Base-by-base conservation (phyloP, 106 monocot genomes). In the Amphibolis antarctica region DNA sequence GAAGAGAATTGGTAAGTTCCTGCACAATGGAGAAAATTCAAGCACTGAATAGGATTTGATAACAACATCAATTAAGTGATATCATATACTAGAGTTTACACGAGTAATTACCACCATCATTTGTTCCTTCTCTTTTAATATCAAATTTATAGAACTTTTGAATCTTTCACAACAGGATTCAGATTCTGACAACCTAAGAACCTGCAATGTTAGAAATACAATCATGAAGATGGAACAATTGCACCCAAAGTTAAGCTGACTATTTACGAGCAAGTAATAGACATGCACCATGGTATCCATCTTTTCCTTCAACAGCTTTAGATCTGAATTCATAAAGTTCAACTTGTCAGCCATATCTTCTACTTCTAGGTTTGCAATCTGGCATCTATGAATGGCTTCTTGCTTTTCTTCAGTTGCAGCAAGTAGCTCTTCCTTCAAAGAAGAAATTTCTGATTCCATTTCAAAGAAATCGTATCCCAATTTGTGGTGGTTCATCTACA, bases 1-100 rank as follows among this genome's bases (percentile, higher is more conserved):
- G 73, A 75, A 96, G 82, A 28, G 81, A 81, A 72, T 86, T 86
- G 24, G 86, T 79, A 64, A 94, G 85, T 89, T 94, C 79, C 94
- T 94, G 53, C 63, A 48, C 30, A 65, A 58, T 14, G 42, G 48
- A 52, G 42, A 55, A 65, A 48, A 20, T 20, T 28, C 18, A 60
- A 49, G 9, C 45, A n/a, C 25, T 14, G 9, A 59, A 52, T 10
- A 70, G 15, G 4, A 10, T 12, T 20, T 27, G 20, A 9, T 55
- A 55, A 55, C 22, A 23, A 55, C 22, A 55, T 21, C 48, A 48
- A 61, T 10, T 30, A 21, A 2, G 7, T 36, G 7, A 61, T 44
- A 15, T 14, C 60, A 61, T 57, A 0, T n/a, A 28, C 14, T 22
- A 53, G 20, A 15, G 22, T 24, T 22, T 12, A 53, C 22, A 53